Evolutionary conservation across 176 grass and related monocot genomes (phyloP).

Genomic region (Oryza australiensis): DNA sequence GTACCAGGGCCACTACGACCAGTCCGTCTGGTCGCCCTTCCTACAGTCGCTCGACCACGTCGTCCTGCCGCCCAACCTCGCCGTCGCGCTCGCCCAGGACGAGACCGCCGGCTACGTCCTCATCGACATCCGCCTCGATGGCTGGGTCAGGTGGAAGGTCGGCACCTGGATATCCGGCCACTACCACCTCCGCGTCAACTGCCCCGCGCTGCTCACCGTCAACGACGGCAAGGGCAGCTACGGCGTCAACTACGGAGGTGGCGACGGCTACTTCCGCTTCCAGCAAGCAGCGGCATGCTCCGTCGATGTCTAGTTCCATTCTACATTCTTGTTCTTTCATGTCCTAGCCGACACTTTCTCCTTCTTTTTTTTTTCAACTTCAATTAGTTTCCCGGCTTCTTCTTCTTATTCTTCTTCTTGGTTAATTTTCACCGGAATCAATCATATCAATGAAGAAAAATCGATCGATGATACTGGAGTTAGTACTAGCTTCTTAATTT

Average conservation of each 20-base stretch:
- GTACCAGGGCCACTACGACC: constrained; percentile 65
- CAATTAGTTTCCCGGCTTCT: background rate
- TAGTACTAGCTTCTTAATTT: background rate
- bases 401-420: background rate
- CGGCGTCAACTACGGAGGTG: constrained; percentile 34
- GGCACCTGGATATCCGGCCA: constrained; percentile 65
- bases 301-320: constrained; percentile 51
- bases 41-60: constrained; percentile 45
- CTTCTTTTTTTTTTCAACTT: background rate
- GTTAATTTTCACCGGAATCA: background rate
- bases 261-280: constrained; percentile 51
- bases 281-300: constrained; percentile 44
- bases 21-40: constrained; percentile 63
- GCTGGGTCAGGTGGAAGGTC: constrained; percentile 64
- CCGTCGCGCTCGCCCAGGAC: constrained; percentile 47
- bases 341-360: background rate
- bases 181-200: constrained; percentile 64
- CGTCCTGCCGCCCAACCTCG: constrained; percentile 43
- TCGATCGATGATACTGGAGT: background rate
- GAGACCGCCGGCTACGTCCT: constrained; percentile 65
- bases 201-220: constrained; percentile 64
- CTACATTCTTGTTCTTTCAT: background rate
- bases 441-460: background rate
- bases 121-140: constrained; percentile 57
- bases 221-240: constrained; percentile 36